A percentile compares a stretch with the other conserved stretches of the same genome.
These are phyloP conservation scores for Tulasnella sp. DNA, from an alignment of 768 basidiomycete genomes.

Conservation along the genomic window DNA sequence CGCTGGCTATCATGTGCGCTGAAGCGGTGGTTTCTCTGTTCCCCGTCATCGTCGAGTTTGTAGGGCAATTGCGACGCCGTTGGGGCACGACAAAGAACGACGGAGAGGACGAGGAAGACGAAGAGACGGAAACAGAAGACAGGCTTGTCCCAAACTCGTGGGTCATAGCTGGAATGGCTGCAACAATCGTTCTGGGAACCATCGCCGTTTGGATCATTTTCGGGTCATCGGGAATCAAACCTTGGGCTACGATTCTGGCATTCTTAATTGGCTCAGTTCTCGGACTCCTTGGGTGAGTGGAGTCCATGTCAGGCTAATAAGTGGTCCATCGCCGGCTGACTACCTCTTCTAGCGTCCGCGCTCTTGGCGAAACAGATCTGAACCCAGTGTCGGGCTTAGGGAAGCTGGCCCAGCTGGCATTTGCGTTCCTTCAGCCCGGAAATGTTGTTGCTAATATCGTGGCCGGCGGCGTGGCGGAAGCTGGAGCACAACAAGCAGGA, in stretches of 20 bases:
- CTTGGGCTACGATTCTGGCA: constrained; percentile 89
- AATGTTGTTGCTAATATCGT: constrained; percentile 98
- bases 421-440: constrained; percentile 90
- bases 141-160: constrained; percentile 76
- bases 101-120: constrained; percentile 42
- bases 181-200: constrained; percentile 66
- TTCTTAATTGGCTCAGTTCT: constrained; percentile 78
- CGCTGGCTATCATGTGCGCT: constrained; percentile 92
- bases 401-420: constrained; percentile 90
- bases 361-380: constrained; percentile 92
- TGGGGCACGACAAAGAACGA: constrained; percentile 16
- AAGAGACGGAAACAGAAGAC: constrained; percentile 73
- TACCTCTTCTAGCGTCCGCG: constrained; percentile 62
- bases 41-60: constrained; percentile 62
- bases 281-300: constrained; percentile 76
- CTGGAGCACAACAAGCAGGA: constrained; percentile 93
- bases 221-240: constrained; percentile 84
- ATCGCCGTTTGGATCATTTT: constrained; percentile 84
- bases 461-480: constrained; percentile 94
- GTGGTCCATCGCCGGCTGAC: background rate
- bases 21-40: constrained; percentile 84
- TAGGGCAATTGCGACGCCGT: constrained; percentile 31
- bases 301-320: background rate
- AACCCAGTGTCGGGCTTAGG: constrained; percentile 91
- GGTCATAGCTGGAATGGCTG: constrained; percentile 65